Percentiles rank a stretch among this genome's conserved stretches.
phyloP scores from a whole-genome alignment of 2,329 filamentous ascomycete genomes.

The Mycogone perniciosa region DNA sequence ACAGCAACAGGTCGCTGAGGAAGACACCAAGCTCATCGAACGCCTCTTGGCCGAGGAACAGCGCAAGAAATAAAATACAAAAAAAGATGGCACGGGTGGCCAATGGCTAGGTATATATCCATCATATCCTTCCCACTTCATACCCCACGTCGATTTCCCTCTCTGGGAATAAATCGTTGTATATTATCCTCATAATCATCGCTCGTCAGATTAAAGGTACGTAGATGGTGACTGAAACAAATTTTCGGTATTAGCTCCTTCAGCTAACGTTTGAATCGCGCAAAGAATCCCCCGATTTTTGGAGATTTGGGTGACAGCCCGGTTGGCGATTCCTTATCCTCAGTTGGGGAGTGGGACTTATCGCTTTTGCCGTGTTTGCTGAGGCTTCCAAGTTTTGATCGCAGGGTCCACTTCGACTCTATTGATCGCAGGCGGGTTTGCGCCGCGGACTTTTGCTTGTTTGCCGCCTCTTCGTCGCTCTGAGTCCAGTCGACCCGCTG shows the following conservation, averaged over 20 bases:
- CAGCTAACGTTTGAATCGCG: conserved; percentile 37
- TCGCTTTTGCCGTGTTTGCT: conserved; percentile 24
- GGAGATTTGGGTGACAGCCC: conserved; percentile 26
- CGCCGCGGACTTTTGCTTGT: conserved; percentile 11
- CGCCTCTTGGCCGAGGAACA: conserved; percentile 42
- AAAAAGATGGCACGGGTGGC: not conserved
- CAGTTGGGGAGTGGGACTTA: conserved; percentile 10
- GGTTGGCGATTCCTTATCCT: conserved; percentile 9
- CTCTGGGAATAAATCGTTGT: not conserved
- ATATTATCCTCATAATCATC: conserved; percentile 1
- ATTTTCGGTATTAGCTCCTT: not conserved
- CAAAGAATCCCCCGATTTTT: conserved; percentile 32
- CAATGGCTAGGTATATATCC: conserved; percentile 6
- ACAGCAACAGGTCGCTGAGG: conserved; percentile 38
- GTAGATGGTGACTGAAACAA: not conserved
- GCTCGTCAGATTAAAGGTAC: conserved; percentile 6
- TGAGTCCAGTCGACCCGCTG: conserved; percentile 54
- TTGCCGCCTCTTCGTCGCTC: conserved; percentile 39
- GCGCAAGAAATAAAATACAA: conserved; percentile 18
- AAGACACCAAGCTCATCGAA: conserved; percentile 45
- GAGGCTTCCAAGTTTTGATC: conserved; percentile 33
- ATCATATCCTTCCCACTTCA: not conserved
- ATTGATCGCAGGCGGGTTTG: conserved; percentile 34
- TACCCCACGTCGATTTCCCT: not conserved
- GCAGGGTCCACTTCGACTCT: conserved; percentile 46